Evolutionary conservation across 441 rosid species (phyloP).

Genomic region (Rhodomyrtus psidioides): DNA sequence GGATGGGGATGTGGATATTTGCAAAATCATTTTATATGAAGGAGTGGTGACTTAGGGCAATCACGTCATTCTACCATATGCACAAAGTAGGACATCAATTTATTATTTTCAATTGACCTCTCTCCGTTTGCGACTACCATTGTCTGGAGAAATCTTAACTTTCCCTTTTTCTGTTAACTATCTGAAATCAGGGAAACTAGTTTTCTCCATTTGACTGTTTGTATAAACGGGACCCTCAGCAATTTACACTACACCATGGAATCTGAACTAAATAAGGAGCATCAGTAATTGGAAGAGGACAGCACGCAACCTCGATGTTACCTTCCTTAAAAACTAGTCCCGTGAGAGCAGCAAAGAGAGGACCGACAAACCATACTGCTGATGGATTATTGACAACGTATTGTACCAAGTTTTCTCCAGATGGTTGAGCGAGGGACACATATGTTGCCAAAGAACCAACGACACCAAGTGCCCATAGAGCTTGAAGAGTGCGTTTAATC

Average conservation of each 20-base stretch:
- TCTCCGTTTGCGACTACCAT: neutral
- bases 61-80: neutral
- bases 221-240: neutral
- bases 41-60: neutral
- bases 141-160: neutral
- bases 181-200: neutral
- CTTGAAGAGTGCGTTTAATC: constrained; percentile 94
- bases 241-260: neutral
- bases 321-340: constrained; percentile 98
- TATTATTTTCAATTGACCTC: neutral
- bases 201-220: neutral
- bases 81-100: neutral
- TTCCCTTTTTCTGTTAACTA: neutral
- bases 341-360: constrained; percentile 80
- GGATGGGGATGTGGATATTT: neutral
- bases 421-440: constrained; percentile 56
- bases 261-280: neutral
- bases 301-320: constrained; percentile 1
- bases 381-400: constrained; percentile 53
- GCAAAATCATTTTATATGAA: neutral
- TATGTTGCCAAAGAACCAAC: constrained; percentile 63
- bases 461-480: constrained; percentile 82
- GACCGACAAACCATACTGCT: constrained; percentile 89
- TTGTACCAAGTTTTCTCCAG: constrained; percentile 51
- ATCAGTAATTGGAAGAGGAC: neutral